A percentile compares a stretch with the other conserved stretches of the same genome.
These are phyloP conservation scores for Parmales sp. DNA, from an alignment of 108 stramenopile genomes.

Conservation along the genomic window DNA sequence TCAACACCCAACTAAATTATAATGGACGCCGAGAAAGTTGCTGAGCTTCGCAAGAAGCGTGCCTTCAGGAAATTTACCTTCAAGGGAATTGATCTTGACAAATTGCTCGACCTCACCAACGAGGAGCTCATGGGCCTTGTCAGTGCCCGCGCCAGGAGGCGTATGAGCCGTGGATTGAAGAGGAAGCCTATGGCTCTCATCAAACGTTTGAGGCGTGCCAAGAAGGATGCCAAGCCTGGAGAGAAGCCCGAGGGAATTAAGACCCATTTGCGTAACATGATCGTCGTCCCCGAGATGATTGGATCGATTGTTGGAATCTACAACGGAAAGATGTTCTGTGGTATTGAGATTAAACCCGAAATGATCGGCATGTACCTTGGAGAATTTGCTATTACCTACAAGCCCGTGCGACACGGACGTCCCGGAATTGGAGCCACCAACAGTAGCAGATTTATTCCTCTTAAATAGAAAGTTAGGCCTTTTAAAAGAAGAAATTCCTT, in stretches of 20 bases:
- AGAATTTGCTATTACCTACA: constrained; percentile 99
- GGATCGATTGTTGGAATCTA: constrained; percentile 97
- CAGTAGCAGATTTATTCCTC: constrained; percentile 97
- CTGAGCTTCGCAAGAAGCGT: constrained; percentile 99
- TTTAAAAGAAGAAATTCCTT: no score
- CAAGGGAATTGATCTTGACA: constrained; percentile 96
- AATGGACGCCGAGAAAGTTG: constrained; percentile 94
- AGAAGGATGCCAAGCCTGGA: constrained; percentile 91
- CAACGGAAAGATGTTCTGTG: constrained; percentile 97
- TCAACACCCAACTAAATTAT: no score
- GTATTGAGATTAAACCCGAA: constrained; percentile 99
- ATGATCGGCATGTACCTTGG: constrained; percentile 99
- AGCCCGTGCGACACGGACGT: constrained; percentile 92
- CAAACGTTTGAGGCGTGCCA: constrained; percentile 96
- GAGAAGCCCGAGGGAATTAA: constrained; percentile 98
- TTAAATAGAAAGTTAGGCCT: constrained; percentile 69
- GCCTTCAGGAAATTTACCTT: constrained; percentile 99
- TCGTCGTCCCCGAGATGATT: constrained; percentile 99
- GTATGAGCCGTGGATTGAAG: constrained; percentile 96
- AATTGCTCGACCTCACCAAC: constrained; percentile 92
- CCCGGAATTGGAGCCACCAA: constrained; percentile 97
- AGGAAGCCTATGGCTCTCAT: constrained; percentile 98
- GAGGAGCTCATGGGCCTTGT: constrained; percentile 98
- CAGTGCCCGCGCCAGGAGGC: constrained; percentile 85
- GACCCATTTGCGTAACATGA: constrained; percentile 99